These are phyloP conservation scores for Penicillium sp. DNA, from an alignment of 2,329 filamentous ascomycete species.

Conservation along the genomic window DNA sequence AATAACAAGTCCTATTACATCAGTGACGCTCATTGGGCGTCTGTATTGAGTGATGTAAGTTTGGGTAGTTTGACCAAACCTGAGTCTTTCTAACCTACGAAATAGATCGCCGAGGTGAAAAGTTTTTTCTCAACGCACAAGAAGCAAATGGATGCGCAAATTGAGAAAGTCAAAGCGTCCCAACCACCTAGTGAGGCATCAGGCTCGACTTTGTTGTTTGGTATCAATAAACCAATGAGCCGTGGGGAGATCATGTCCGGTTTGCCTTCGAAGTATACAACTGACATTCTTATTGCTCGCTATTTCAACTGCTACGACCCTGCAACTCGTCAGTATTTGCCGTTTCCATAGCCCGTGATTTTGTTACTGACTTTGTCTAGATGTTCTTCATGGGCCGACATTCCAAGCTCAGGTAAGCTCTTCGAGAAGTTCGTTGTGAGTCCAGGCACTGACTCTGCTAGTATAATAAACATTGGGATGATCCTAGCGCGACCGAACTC, in stretches of 20 bases:
- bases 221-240: conserved; percentile 64
- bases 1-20: conserved; percentile 76
- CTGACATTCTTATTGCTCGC: conserved; percentile 79
- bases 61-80: not conserved
- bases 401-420: conserved; percentile 68
- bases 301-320: conserved; percentile 84
- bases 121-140: conserved; percentile 84
- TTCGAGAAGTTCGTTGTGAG: not conserved
- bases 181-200: conserved; percentile 55
- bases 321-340: conserved; percentile 52
- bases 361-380: conserved; percentile 27
- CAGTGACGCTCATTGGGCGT: conserved; percentile 80
- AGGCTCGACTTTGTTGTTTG: conserved; percentile 76
- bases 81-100: not conserved
- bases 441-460: conserved; percentile 29
- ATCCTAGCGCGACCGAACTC: conserved; percentile 54
- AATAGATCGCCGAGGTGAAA: conserved; percentile 82
- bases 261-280: conserved; percentile 75
- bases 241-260: conserved; percentile 75
- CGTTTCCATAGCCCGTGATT: not conserved
- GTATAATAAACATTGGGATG: conserved; percentile 62
- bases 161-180: conserved; percentile 69
- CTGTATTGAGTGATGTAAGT: conserved; percentile 66
- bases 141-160: conserved; percentile 80
- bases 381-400: conserved; percentile 77